Evolutionary conservation across 2,329 filamentous ascomycete species (phyloP).

Genomic region (Penicillium sp.): DNA sequence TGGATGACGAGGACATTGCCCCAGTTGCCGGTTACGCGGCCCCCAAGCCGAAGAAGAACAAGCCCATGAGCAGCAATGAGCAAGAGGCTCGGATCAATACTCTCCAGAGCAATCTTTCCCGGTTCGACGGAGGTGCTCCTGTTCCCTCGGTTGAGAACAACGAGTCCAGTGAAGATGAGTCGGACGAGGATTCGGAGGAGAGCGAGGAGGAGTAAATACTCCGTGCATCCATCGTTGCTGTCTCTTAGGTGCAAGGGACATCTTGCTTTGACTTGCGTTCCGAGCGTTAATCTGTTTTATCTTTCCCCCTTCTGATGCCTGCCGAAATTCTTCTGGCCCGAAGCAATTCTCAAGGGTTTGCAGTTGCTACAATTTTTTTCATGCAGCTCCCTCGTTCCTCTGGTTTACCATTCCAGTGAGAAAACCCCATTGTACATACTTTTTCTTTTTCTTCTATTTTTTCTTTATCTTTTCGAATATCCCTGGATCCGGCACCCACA

Average conservation of each 20-base stretch:
- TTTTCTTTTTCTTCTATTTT: slow-evolving; percentile 8
- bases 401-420: neutral
- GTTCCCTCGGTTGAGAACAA: slow-evolving; percentile 45
- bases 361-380: slow-evolving; percentile 1
- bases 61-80: slow-evolving; percentile 53
- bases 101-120: slow-evolving; percentile 47
- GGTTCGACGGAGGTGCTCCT: slow-evolving; percentile 45
- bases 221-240: neutral
- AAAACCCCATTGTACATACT: slow-evolving; percentile 19
- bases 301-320: neutral
- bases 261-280: slow-evolving; percentile 24
- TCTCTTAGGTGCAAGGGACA: slow-evolving; percentile 1
- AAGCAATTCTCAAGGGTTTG: neutral
- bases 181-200: slow-evolving; percentile 49
- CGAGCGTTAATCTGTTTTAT: slow-evolving; percentile 15
- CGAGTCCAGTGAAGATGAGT: slow-evolving; percentile 48
- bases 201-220: slow-evolving; percentile 49
- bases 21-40: slow-evolving; percentile 34
- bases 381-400: neutral
- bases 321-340: neutral
- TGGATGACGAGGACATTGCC: slow-evolving; percentile 44
- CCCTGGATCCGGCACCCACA: slow-evolving; percentile 8
- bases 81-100: slow-evolving; percentile 53
- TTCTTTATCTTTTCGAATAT: slow-evolving; percentile 9
- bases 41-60: slow-evolving; percentile 52